A percentile compares a stretch with the other conserved stretches of the same genome.
phyloP scores from a whole-genome alignment of 441 rosid genomes.

The Croton laevigatus region DNA sequence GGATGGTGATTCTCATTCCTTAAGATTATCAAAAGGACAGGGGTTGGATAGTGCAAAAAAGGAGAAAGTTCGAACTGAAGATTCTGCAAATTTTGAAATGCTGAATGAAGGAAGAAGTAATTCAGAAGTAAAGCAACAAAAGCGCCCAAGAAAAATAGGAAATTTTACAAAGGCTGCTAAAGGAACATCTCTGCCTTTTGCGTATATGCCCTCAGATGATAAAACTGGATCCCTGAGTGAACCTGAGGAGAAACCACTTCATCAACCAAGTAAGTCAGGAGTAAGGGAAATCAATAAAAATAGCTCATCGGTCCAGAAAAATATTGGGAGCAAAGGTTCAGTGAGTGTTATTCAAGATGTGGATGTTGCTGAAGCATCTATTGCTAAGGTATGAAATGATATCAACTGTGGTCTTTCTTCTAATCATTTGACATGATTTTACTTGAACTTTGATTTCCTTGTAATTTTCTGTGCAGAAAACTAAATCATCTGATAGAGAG shows the following conservation, averaged over 20 bases:
- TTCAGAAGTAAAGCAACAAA: slow-evolving; percentile 28
- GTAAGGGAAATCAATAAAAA: slow-evolving; percentile 21
- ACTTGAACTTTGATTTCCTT: slow-evolving; percentile 16
- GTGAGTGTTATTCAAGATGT: slow-evolving; percentile 25
- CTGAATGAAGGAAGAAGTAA: slow-evolving; percentile 31
- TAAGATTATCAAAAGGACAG: slow-evolving; percentile 23
- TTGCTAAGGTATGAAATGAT: slow-evolving; percentile 38
- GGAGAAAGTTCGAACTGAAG: slow-evolving; percentile 27
- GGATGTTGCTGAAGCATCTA: slow-evolving; percentile 29
- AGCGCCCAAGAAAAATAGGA: slow-evolving; percentile 27
- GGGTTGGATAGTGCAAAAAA: slow-evolving; percentile 17
- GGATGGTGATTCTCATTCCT: slow-evolving; percentile 23
- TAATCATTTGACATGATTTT: slow-evolving; percentile 3
- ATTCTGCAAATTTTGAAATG: slow-evolving; percentile 28
- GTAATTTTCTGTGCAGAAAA: slow-evolving; percentile 33
- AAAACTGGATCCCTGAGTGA: slow-evolving; percentile 26
- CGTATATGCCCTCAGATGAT: slow-evolving; percentile 17
- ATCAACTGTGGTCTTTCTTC: slow-evolving; percentile 16
- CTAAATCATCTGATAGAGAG: slow-evolving; percentile 24
- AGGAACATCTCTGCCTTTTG: slow-evolving; percentile 18
- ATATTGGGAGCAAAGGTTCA: slow-evolving; percentile 22
- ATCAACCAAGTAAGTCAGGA: slow-evolving; percentile 23
- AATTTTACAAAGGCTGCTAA: slow-evolving; percentile 24
- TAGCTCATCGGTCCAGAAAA: slow-evolving; percentile 21
- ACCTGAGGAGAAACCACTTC: slow-evolving; percentile 24